Conservation (phyloP, 495 filamentous ascomycete species). For the Penicillium pulvis region DNA sequence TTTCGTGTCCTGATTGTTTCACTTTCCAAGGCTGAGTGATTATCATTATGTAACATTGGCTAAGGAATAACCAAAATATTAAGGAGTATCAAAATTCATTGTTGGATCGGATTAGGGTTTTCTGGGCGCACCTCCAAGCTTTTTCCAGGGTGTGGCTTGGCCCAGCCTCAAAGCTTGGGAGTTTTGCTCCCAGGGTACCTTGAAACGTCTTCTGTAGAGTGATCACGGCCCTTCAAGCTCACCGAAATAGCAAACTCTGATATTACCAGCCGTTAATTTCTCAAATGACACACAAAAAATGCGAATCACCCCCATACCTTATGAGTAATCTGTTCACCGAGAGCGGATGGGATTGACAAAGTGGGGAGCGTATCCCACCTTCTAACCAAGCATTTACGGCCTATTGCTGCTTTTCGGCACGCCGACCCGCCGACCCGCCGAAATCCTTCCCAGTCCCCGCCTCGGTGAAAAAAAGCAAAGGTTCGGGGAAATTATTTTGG, state of each 20-base stretch:
- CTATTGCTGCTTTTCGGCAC: constrained; percentile 24
- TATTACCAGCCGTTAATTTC: background rate
- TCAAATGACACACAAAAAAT: background rate
- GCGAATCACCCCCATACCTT: background rate
- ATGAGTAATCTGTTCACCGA: constrained; percentile 17
- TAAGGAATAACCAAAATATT: too few species aligned
- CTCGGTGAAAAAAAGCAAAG: constrained; percentile 1
- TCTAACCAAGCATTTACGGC: constrained; percentile 21
- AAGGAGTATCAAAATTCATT: too few species aligned
- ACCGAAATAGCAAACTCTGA: background rate
- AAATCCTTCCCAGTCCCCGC: background rate
- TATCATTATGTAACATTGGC: too few species aligned
- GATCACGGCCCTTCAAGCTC: background rate
- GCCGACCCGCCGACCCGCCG: constrained; percentile 16
- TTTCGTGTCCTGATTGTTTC: background rate
- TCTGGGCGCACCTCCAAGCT: too few species aligned
- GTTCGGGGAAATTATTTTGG: constrained; percentile 17
- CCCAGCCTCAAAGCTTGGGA: background rate
- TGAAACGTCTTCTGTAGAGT: background rate
- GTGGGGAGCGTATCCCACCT: constrained; percentile 13
- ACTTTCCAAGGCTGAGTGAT: too few species aligned
- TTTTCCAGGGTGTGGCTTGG: background rate
- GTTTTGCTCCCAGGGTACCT: background rate
- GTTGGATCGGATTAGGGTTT: too few species aligned
- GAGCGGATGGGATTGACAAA: constrained; percentile 7